phyloP scores from a whole-genome alignment of 1,284 basidiomycete genomes.

The Xanthoconium separans region DNA sequence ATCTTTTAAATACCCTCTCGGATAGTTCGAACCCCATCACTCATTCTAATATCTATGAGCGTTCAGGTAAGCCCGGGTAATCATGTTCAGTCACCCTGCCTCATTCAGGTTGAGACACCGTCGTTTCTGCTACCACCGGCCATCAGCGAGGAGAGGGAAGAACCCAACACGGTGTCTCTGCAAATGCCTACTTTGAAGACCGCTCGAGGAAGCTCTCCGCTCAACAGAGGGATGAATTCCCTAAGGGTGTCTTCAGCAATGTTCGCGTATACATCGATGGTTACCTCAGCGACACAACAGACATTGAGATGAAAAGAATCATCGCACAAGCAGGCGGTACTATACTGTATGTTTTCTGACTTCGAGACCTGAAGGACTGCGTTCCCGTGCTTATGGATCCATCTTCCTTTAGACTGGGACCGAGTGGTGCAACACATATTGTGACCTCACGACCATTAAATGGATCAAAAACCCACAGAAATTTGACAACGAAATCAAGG shows the following conservation, averaged over 20 bases:
- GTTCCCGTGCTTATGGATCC: background rate
- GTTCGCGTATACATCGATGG: constrained; percentile 64
- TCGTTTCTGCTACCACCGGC: constrained; percentile 60
- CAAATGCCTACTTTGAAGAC: constrained; percentile 40
- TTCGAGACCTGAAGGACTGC: background rate
- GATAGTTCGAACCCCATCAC: constrained; percentile 70
- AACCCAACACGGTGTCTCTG: constrained; percentile 30
- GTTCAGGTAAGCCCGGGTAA: constrained; percentile 47
- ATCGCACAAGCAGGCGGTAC: constrained; percentile 57
- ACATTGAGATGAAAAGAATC: constrained; percentile 69
- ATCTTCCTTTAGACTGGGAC: constrained; percentile 39
- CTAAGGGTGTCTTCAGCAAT: constrained; percentile 38
- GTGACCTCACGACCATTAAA: constrained; percentile 66
- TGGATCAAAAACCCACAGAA: constrained; percentile 61
- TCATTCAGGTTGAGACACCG: constrained; percentile 43
- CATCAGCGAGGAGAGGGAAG: constrained; percentile 66
- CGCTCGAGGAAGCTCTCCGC: constrained; percentile 51
- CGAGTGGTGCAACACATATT: constrained; percentile 68
- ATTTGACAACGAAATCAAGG: constrained; percentile 49
- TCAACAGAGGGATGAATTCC: constrained; percentile 40
- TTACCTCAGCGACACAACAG: constrained; percentile 65
- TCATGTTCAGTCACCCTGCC: background rate
- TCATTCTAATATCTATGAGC: constrained; percentile 59
- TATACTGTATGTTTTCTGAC: constrained; percentile 41
- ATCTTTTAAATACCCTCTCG: constrained; percentile 55